Percentiles rank a stretch among this genome's conserved stretches.
Evolutionary conservation across 1,284 basidiomycete species (phyloP).

Genomic region (Cystobasidium sp.): DNA sequence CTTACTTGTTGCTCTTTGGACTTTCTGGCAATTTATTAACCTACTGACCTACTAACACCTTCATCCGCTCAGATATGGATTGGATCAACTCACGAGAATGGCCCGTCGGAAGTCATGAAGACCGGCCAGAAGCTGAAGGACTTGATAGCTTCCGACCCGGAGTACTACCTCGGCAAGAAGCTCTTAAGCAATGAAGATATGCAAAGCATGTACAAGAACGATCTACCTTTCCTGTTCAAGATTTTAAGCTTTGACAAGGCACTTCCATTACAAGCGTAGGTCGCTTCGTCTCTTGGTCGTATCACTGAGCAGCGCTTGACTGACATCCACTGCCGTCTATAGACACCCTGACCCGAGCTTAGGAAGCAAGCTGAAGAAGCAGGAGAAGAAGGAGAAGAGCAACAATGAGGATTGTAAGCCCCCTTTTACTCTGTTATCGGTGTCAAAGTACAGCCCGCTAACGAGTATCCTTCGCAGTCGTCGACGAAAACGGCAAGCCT

Average conservation of each 20-base stretch:
- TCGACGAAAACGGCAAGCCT: conserved; percentile 50
- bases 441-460: not conserved
- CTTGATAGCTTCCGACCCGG: conserved; percentile 42
- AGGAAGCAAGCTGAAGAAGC: conserved; percentile 44
- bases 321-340: not conserved
- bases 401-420: conserved; percentile 45
- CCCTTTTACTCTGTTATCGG: not conserved
- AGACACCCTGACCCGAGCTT: conserved; percentile 26
- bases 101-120: conserved; percentile 41
- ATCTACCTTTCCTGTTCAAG: conserved; percentile 51
- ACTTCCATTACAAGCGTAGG: conserved; percentile 47
- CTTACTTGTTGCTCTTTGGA: not conserved
- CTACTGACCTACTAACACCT: not conserved
- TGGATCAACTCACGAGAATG: conserved; percentile 48
- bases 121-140: conserved; percentile 35
- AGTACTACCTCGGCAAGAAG: conserved; percentile 46
- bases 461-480: conserved; percentile 18
- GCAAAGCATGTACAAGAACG: conserved; percentile 43
- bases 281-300: too few relatives aligned
- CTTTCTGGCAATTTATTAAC: not conserved
- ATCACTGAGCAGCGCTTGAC: too few relatives aligned
- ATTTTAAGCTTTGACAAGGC: conserved; percentile 50
- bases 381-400: conserved; percentile 41
- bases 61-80: conserved; percentile 30
- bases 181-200: conserved; percentile 46